These are phyloP conservation scores for Canavalia gladiata DNA, from an alignment of 306 rosid species.

Conservation along the genomic window DNA sequence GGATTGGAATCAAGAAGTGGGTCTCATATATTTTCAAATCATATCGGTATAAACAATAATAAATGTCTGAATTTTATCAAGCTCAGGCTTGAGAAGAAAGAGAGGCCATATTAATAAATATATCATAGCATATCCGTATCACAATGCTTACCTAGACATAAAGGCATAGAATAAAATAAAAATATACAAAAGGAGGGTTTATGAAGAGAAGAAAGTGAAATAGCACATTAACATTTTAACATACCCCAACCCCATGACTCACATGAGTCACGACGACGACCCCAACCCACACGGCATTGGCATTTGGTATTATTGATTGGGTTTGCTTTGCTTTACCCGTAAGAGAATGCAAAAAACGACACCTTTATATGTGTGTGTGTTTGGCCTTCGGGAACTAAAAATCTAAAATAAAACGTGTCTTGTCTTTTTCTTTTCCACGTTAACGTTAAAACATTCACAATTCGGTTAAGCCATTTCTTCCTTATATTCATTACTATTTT, in stretches of 20 bases:
- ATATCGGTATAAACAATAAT: conserved; percentile 20
- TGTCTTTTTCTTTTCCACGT: conserved; percentile 25
- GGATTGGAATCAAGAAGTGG: conserved; percentile 43
- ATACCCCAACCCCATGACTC: not conserved
- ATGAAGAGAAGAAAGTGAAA: conserved; percentile 13
- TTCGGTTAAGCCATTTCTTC: not conserved
- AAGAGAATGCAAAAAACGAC: conserved; percentile 35
- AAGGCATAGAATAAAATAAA: conserved; percentile 28
- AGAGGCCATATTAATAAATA: not conserved
- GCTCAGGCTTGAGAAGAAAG: conserved; percentile 35
- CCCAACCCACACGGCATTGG: conserved; percentile 48
- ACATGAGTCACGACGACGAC: conserved; percentile 36
- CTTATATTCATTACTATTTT: not conserved
- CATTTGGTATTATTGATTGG: conserved; percentile 6
- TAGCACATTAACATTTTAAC: conserved; percentile 9
- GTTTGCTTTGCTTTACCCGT: conserved; percentile 40
- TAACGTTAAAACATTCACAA: conserved; percentile 13
- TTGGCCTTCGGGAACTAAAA: not conserved
- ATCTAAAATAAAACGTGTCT: not conserved
- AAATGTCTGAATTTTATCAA: conserved; percentile 11
- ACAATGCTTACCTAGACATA: conserved; percentile 31
- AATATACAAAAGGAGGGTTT: not conserved
- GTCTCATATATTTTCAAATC: conserved; percentile 30
- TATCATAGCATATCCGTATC: conserved; percentile 31
- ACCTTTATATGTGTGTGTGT: not conserved